Evolutionary conservation across 257 asterid species (phyloP).

Genomic region (Capsicum pubescens): DNA sequence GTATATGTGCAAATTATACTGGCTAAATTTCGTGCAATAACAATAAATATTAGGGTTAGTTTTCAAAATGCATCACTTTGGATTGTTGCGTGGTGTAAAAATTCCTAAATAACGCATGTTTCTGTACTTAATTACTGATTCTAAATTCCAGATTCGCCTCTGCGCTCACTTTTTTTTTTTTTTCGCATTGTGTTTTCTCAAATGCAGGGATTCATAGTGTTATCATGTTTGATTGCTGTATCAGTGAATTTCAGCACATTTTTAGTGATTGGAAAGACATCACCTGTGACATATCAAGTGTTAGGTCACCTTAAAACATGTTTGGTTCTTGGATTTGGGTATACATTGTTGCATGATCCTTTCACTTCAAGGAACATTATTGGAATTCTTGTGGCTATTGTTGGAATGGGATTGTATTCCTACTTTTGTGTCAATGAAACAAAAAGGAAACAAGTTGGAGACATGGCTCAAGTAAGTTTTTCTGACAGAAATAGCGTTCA

Average conservation of each 20-base stretch:
- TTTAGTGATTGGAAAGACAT: conserved; percentile 92
- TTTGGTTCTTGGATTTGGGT: conserved; percentile 85
- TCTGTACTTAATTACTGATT: not conserved
- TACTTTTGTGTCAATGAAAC: conserved; percentile 78
- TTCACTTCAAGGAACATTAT: conserved; percentile 71
- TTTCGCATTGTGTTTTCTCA: not conserved
- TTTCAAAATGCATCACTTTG: not conserved
- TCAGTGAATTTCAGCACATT: conserved; percentile 93
- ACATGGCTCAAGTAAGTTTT: conserved; percentile 53
- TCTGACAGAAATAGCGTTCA: no score
- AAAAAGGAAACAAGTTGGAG: conserved; percentile 61
- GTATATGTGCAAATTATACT: not conserved
- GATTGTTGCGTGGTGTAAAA: not conserved
- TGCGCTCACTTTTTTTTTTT: not conserved
- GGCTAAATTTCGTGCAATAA: not conserved
- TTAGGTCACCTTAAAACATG: conserved; percentile 89
- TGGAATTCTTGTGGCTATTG: conserved; percentile 78
- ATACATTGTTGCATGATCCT: conserved; percentile 86
- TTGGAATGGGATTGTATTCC: conserved; percentile 87
- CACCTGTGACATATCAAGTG: conserved; percentile 93
- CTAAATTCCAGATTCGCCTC: not conserved
- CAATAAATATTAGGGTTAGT: not conserved
- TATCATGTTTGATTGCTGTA: conserved; percentile 90
- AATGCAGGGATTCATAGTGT: conserved; percentile 70
- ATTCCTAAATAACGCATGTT: not conserved